Evolutionary conservation across 208 protist genomes (phyloP).

Genomic region (Trichomonas tenax): DNA sequence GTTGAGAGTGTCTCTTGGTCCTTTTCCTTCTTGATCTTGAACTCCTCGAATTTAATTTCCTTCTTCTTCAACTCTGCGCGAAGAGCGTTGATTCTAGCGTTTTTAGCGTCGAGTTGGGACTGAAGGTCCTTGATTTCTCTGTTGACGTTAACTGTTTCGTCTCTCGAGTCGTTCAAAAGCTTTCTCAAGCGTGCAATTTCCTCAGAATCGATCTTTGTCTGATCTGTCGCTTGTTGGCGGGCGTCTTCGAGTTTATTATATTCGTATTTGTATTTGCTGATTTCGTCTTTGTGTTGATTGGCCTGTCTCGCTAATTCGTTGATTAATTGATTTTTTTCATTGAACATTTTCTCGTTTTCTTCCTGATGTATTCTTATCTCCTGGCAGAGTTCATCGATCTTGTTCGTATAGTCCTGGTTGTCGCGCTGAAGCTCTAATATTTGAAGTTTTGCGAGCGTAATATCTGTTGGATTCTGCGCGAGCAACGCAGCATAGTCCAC

Average conservation of each 20-base stretch:
- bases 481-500: background rate
- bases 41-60: background rate
- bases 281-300: background rate
- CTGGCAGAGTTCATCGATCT: background rate
- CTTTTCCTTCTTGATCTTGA: background rate
- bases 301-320: background rate
- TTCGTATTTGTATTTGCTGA: background rate
- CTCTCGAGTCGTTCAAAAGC: background rate
- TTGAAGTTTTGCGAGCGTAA: background rate
- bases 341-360: background rate
- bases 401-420: background rate
- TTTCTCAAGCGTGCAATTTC: background rate
- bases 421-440: background rate
- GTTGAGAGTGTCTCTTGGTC: background rate
- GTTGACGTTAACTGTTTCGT: background rate
- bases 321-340: background rate
- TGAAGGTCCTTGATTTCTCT: background rate
- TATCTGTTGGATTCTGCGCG: background rate
- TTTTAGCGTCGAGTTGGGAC: background rate
- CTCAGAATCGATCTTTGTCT: background rate
- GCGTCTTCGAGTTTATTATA: background rate
- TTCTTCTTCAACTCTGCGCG: background rate
- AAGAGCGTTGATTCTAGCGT: background rate
- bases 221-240: background rate
- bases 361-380: background rate